Conservation (phyloP, 2,329 filamentous ascomycete genomes). For the Microsporum ferrugineum region DNA sequence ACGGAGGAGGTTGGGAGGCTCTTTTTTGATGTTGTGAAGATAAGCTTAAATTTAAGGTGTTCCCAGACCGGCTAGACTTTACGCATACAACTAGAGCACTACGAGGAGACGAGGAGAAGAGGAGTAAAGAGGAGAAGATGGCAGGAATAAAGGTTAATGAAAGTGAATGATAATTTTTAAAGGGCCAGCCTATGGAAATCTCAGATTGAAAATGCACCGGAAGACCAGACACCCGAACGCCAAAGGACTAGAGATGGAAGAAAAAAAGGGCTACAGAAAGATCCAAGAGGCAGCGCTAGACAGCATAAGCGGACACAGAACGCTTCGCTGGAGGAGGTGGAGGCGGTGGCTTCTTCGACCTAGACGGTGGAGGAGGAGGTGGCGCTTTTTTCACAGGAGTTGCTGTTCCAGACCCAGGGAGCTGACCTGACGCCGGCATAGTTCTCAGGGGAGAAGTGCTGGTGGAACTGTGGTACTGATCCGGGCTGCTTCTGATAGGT, state of each 20-base stretch:
- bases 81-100: too few species aligned
- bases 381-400: conserved; percentile 42
- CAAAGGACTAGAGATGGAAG: neutral
- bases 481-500: conserved; percentile 39
- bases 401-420: conserved; percentile 12
- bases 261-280: neutral
- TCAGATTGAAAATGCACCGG: neutral
- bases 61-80: neutral
- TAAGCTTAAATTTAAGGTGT: neutral
- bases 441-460: conserved; percentile 46
- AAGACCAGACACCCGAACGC: neutral
- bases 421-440: conserved; percentile 38
- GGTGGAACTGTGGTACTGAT: conserved; percentile 28
- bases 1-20: neutral
- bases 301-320: neutral
- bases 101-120: too few species aligned
- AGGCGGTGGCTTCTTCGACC: conserved; percentile 54
- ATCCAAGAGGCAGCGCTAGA: neutral
- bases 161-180: too few species aligned
- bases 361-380: conserved; percentile 51
- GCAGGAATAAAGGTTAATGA: too few species aligned
- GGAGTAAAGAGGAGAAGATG: too few species aligned
- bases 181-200: too few species aligned
- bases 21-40: neutral
- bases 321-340: conserved; percentile 44